Conservation (phyloP, 352 stramenopile species). For the Phytophthora palmivora region DNA sequence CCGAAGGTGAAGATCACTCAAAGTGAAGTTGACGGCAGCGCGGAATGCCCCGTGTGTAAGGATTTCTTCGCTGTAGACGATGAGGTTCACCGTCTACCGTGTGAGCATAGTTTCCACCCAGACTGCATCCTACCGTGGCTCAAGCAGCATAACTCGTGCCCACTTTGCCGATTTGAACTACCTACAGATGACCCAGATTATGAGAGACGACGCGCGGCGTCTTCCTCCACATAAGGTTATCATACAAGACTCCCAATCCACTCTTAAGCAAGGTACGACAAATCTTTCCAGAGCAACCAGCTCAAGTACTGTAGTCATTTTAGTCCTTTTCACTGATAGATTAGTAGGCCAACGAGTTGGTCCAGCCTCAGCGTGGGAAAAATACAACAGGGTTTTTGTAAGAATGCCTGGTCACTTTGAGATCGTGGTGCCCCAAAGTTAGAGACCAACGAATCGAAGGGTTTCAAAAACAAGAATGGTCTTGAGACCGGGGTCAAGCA, state of each 20-base stretch:
- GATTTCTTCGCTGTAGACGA: slow-evolving; percentile 85
- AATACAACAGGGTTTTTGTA: not conserved
- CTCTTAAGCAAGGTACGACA: slow-evolving; percentile 15
- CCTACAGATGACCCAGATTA: slow-evolving; percentile 88
- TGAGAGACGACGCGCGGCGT: slow-evolving; percentile 54
- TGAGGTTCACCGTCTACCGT: slow-evolving; percentile 77
- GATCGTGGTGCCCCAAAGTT: not conserved
- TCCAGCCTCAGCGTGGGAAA: slow-evolving; percentile 10
- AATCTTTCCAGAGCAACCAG: slow-evolving; percentile 29
- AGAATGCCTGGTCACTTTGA: not conserved
- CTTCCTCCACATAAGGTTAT: slow-evolving; percentile 29
- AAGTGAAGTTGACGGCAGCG: slow-evolving; percentile 73
- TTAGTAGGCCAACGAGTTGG: slow-evolving; percentile 31
- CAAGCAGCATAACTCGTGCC: slow-evolving; percentile 90
- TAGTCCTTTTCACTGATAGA: slow-evolving; percentile 39
- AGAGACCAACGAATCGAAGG: slow-evolving; percentile 7
- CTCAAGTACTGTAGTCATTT: slow-evolving; percentile 34
- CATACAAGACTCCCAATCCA: slow-evolving; percentile 6
- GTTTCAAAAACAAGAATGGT: slow-evolving; percentile 7
- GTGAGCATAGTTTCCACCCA: slow-evolving; percentile 80
- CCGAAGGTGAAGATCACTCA: slow-evolving; percentile 80
- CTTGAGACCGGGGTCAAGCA: slow-evolving; percentile 20
- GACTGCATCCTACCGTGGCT: slow-evolving; percentile 90
- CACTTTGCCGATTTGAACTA: slow-evolving; percentile 85
- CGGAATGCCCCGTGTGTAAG: slow-evolving; percentile 89